Base-by-base conservation (phyloP, 306 rosid species). In the Ormosia semicastrata region DNA sequence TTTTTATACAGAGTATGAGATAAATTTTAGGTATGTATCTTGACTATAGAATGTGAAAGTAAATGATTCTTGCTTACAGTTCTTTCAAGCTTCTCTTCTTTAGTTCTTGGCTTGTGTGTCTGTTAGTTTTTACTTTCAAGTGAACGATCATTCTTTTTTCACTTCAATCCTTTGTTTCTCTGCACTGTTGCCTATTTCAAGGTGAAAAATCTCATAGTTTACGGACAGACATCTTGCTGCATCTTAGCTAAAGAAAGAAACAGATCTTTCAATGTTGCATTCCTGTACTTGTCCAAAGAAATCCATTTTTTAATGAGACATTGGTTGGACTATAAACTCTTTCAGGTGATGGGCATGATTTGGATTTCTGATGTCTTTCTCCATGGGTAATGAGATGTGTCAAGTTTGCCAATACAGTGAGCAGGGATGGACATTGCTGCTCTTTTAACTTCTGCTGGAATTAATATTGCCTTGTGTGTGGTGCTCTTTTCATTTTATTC, bases 371-470 rank as follows among this genome's bases (percentile, higher is more conserved):
- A 62, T 41, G 81, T 70, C 76, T 75, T 71, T 74, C 82, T 80
- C 78, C 14, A 46, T 54, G 84, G 78, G 67, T 33, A 32, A 37
- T 69, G 77, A 70, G 77, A 83, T 86, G 76, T 65, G 50, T 79
- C 77, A 77, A 80, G 77, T 47, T 78, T 78, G 75, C 60, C 52
- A 83, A 81, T 80, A 66, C 73, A 76, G 86, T 54, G 82, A 68
- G 79, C 36, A 74, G 86, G 89, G 84, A 96, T 96, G 99, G 82
- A 93, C 59, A 71, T 96, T 74, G 80, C 88, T 66, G 98, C 99
- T 79, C 97, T 96, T 81, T 85, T 92, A 86, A 92, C 98, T 73
- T 89, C 99, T 37, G 98, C 94, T 71, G 99, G 99, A 71, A 96
- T 96, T 36, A 96, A 96, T 84, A 90, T 85, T 13, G 94, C 73